These are phyloP conservation scores for Epichloe amarillans DNA, from an alignment of 2,329 filamentous ascomycete species.

Conservation along the genomic window DNA sequence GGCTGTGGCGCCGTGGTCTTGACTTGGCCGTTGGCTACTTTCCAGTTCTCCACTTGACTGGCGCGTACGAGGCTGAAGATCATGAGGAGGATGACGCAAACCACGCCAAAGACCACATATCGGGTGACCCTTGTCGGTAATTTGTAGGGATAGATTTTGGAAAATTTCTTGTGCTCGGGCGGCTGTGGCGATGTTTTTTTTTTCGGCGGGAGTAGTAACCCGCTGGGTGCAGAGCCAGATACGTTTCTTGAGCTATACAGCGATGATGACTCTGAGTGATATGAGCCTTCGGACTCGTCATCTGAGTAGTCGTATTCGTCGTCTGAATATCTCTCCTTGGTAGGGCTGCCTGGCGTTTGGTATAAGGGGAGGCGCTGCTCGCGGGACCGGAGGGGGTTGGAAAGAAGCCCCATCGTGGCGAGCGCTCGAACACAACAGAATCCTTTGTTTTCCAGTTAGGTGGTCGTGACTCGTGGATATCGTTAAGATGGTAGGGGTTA, in stretches of 20 bases:
- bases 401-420: slow-evolving; percentile 34
- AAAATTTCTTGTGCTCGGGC: slow-evolving; percentile 10
- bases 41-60: slow-evolving; percentile 55
- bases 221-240: slow-evolving; percentile 29
- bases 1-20: slow-evolving; percentile 42
- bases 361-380: slow-evolving; percentile 36
- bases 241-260: slow-evolving; percentile 41
- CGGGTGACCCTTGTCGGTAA: slow-evolving; percentile 62
- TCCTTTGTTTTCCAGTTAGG: background rate
- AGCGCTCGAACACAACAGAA: background rate
- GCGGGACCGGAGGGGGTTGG: slow-evolving; percentile 34
- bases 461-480: background rate
- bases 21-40: slow-evolving; percentile 39
- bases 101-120: slow-evolving; percentile 62
- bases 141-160: slow-evolving; percentile 35
- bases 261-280: slow-evolving; percentile 23
- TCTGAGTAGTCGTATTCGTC: slow-evolving; percentile 35
- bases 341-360: slow-evolving; percentile 27
- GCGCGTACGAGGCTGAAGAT: slow-evolving; percentile 62
- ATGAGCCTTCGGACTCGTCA: slow-evolving; percentile 29
- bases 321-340: slow-evolving; percentile 39
- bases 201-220: slow-evolving; percentile 32
- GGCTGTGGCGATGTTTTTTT: background rate
- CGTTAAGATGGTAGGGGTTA: background rate
- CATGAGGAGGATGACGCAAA: slow-evolving; percentile 59